Evolutionary conservation across 2,329 filamentous ascomycete genomes (phyloP).

Genomic region (Pseudopyricularia javanii): DNA sequence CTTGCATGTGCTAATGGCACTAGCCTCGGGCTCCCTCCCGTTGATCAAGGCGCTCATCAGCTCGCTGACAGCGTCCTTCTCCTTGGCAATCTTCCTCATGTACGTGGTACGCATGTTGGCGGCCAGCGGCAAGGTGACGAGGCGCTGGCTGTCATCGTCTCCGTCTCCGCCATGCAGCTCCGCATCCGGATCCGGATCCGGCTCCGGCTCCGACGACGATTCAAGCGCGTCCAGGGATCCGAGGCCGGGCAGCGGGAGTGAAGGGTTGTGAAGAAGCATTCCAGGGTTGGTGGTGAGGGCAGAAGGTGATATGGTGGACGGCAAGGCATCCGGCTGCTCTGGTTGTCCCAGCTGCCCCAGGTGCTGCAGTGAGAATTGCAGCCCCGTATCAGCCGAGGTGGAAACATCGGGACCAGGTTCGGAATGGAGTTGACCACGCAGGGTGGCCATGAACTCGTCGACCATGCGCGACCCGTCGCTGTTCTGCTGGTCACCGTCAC

Average conservation of each 20-base stretch:
- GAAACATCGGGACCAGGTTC: neutral
- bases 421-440: neutral
- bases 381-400: neutral
- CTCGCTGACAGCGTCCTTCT: neutral
- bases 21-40: neutral
- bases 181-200: neutral
- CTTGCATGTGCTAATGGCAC: neutral
- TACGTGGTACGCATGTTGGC: constrained; percentile 40
- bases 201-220: too few relatives aligned
- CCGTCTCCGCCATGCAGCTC: constrained; percentile 1
- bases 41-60: neutral
- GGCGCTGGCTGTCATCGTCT: constrained; percentile 24
- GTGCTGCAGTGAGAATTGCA: neutral
- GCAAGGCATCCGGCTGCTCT: too few relatives aligned
- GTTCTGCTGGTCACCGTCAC: neutral
- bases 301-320: constrained; percentile 5
- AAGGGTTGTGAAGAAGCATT: neutral
- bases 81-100: constrained; percentile 26
- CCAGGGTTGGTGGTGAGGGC: too few relatives aligned
- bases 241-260: neutral
- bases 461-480: neutral
- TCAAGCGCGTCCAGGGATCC: neutral
- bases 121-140: constrained; percentile 45
- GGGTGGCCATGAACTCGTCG: neutral
- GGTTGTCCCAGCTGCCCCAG: neutral